Conservation (phyloP, 805 yeast species). For the Zygoascus flipseniorum region DNA sequence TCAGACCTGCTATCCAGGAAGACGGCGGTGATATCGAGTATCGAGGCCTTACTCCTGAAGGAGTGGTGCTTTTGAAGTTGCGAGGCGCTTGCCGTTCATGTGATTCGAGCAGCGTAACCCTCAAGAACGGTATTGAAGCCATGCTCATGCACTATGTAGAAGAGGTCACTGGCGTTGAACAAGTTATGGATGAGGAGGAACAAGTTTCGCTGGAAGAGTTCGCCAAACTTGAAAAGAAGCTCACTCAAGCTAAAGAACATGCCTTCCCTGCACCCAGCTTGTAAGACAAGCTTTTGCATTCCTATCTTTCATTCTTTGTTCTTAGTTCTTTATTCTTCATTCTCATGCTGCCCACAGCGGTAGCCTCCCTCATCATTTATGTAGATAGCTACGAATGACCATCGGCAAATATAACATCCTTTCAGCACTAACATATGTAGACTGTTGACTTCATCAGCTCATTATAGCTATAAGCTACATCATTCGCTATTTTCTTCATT, state of each 20-base stretch:
- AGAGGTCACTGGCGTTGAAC: constrained; percentile 83
- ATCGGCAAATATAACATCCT: no score
- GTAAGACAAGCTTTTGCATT: neutral
- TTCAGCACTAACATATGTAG: no score
- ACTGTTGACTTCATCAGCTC: neutral
- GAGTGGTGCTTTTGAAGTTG: constrained; percentile 77
- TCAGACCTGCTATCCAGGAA: constrained; percentile 95
- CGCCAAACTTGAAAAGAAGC: constrained; percentile 66
- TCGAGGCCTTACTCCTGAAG: constrained; percentile 78
- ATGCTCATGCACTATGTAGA: constrained; percentile 96
- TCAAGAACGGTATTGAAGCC: constrained; percentile 93
- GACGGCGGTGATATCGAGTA: constrained; percentile 97
- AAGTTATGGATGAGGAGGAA: constrained; percentile 74
- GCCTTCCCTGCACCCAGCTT: constrained; percentile 3
- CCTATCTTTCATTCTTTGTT: neutral
- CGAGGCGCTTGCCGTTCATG: constrained; percentile 97
- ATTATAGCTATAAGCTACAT: neutral
- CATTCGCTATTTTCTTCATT: neutral
- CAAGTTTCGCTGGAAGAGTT: constrained; percentile 71
- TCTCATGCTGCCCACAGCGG: no score
- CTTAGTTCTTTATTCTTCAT: no score
- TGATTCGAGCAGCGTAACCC: constrained; percentile 81
- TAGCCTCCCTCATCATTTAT: no score
- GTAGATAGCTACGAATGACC: no score
- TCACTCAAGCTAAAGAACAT: constrained; percentile 28